Evolutionary conservation across 805 yeast species (phyloP).

Genomic region (Hermanozyma aechmeae): DNA sequence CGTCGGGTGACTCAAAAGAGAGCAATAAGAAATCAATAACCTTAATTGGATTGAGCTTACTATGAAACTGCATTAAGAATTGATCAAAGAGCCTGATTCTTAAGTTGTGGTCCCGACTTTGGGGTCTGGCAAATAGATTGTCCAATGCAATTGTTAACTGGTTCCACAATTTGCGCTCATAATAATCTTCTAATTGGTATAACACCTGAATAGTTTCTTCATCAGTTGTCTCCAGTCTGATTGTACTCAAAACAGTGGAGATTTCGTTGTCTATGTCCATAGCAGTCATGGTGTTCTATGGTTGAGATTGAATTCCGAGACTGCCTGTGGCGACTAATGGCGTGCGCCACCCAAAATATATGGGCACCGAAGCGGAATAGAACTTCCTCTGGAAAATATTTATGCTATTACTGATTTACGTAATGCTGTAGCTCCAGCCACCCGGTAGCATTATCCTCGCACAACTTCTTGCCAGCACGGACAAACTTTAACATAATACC

Average conservation of each 20-base stretch:
- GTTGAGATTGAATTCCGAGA: too few species aligned
- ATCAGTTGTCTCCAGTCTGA: slow-evolving; percentile 56
- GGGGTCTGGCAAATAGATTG: slow-evolving; percentile 49
- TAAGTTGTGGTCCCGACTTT: slow-evolving; percentile 33
- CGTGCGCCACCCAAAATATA: too few species aligned
- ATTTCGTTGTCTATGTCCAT: slow-evolving; percentile 34
- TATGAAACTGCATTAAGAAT: slow-evolving; percentile 58
- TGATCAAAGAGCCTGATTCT: slow-evolving; percentile 61
- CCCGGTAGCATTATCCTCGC: too few species aligned
- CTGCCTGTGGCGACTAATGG: too few species aligned
- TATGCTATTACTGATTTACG: too few species aligned
- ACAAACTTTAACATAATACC: slow-evolving; percentile 27
- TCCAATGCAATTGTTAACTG: slow-evolving; percentile 69
- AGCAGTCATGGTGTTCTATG: slow-evolving; percentile 12
- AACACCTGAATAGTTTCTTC: slow-evolving; percentile 52
- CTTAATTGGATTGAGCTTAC: slow-evolving; percentile 70
- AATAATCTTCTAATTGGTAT: slow-evolving; percentile 69
- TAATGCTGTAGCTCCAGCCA: too few species aligned
- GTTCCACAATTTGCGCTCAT: slow-evolving; percentile 91
- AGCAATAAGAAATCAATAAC: slow-evolving; percentile 65
- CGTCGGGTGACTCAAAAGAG: slow-evolving; percentile 26
- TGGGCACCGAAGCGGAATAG: too few species aligned
- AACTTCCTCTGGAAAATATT: too few species aligned
- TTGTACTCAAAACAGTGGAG: slow-evolving; percentile 41
- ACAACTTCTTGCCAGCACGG: slow-evolving; percentile 21